Base-by-base conservation (phyloP, 441 rosid species). In the Populus hybrid region DNA sequence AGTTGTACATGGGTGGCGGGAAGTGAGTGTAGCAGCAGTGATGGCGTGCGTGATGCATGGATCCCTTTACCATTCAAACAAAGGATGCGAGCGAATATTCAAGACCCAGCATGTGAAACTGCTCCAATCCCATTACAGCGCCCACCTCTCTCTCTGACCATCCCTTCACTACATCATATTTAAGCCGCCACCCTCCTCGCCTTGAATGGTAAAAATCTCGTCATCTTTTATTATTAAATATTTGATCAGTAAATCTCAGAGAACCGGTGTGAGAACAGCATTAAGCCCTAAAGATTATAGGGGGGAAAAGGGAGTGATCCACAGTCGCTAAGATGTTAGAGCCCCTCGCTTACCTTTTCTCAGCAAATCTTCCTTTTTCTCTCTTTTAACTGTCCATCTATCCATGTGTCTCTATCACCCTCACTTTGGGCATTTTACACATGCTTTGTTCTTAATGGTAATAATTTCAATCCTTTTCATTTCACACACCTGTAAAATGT, bases 41-140 rank as follows among this genome's bases (percentile, higher is more conserved):
- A 31, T 5, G 7, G 35, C 35, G 35, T 33, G 35, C 35, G 3
- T 0, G 45, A 40, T 9, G 11, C 12, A 40, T 3, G 24, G 36
- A 7, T 23, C 2, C 2, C 4, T 38, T 50, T 11, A 20, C 11
- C 24, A 16, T 50, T 29, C 12, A 8, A 20, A 18, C 12, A 26
- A 28, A 4, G 0, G 56, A n/a, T 56, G 66, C 75, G 31, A 59
- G 45, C 67, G 31, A 72, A 72, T 72, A 72, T 53, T 56, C 67
- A 72, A 56, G 35, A n/a, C 23, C 28, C 9, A 26, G 31, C 67
- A 11, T 2, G 45, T 40, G 12, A 38, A 2, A 45, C 20, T 29
- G 12, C 18, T 1, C 28, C 10, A 29, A 29, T 29, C 33, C 33
- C 33, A 29, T 29, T 0, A 0, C n/a, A n/a, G 20, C 23, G 7